Evolutionary conservation across 2,329 filamentous ascomycete genomes (phyloP).

Genomic region (Emmonsia crescens): DNA sequence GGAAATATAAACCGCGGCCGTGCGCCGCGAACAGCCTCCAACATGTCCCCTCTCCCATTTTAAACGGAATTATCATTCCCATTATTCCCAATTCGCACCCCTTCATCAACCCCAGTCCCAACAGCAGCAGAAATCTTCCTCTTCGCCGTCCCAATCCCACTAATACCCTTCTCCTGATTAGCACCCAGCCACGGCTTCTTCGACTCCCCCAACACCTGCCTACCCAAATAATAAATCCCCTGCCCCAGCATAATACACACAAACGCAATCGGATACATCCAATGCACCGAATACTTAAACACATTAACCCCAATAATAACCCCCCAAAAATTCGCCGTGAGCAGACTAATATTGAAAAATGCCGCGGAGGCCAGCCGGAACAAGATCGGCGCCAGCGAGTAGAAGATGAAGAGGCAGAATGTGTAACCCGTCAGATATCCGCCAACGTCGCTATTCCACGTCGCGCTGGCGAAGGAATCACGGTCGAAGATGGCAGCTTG

Average conservation of each 20-base stretch:
- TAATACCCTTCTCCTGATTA: conserved; percentile 70
- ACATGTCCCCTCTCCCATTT: background rate
- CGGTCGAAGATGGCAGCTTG: conserved; percentile 91
- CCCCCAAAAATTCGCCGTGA: conserved; percentile 96
- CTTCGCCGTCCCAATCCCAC: conserved; percentile 77
- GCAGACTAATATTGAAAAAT: conserved; percentile 90
- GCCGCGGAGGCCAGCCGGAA: conserved; percentile 83
- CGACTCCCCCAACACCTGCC: conserved; percentile 71
- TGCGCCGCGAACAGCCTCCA: background rate
- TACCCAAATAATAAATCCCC: conserved; percentile 76
- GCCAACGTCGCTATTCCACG: conserved; percentile 56
- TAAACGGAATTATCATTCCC: conserved; percentile 10
- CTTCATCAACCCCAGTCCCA: conserved; percentile 3
- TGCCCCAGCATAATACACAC: conserved; percentile 81
- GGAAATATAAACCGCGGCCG: no score
- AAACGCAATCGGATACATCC: conserved; percentile 91
- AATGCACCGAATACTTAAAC: conserved; percentile 70
- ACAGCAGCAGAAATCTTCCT: conserved; percentile 47
- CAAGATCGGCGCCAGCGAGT: conserved; percentile 73
- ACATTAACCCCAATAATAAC: conserved; percentile 84
- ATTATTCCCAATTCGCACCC: background rate
- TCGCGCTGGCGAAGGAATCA: conserved; percentile 51
- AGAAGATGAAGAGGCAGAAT: conserved; percentile 70
- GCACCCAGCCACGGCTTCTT: conserved; percentile 91
- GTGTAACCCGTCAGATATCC: conserved; percentile 90